Base-by-base conservation (phyloP, 2,329 filamentous ascomycete genomes). In the Verruconis gallopava region DNA sequence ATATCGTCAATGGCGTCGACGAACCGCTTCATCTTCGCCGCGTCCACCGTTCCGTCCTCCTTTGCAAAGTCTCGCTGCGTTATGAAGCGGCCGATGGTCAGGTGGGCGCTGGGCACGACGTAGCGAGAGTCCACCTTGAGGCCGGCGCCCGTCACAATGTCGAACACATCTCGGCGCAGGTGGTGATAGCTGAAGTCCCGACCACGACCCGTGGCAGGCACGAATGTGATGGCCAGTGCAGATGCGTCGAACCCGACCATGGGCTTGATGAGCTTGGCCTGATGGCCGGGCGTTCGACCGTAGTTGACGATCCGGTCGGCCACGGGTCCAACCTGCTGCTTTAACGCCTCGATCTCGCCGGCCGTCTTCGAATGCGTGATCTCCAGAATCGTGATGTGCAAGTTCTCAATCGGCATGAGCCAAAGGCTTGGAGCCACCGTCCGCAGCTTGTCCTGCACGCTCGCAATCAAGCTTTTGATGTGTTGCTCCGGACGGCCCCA, bases 111-210 rank as follows among this genome's bases (percentile, higher is more conserved):
- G 2, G 88, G 88, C 2, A 93, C 85, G 18, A 88, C 78, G 57
- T 95, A 96, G 44, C 89, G 71, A 40, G 82, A 84, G 17, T 71
- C 79, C 22, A 94, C 71, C 13, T 71, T 63, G n/a, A 89, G 66
- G 1, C 82, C 83, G 0, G 76, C 70, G 3, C 63, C 64, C 36
- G 67, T 64, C 3, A 75, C 72, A 19, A 75, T 64, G 38, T 72
- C 66, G 56, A 79, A 91, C 11, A 93, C 57, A 55, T 94, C 85
- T 3, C 80, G 72, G 2, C 89, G 77, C 5, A 96, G 73, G 59
- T 96, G 89, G 56, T 95, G 89, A 58, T 95, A 95, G 0, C 82
- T 88, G 61, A 85, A 95, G 1, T 50, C 54, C 49, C 91, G 81
- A 61, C 13, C 65, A 62, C 85, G 80, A 9, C 75, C 77, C 3